Conservation (phyloP, 495 filamentous ascomycete species). For the Xylaria nigripes region DNA sequence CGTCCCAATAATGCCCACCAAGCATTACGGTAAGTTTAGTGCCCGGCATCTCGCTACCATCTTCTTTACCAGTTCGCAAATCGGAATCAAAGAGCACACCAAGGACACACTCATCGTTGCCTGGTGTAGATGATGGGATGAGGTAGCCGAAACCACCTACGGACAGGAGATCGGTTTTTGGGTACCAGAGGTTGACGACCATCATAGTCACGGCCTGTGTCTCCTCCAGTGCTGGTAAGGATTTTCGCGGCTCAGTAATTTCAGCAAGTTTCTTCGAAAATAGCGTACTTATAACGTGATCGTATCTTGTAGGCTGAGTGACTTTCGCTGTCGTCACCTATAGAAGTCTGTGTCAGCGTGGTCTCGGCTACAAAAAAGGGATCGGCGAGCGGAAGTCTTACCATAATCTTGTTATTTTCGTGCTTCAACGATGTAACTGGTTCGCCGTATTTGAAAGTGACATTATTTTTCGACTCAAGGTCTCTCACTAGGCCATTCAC, state of each 20-base stretch:
- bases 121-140: conserved; percentile 60
- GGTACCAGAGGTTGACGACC: conserved; percentile 85
- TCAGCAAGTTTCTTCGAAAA: conserved; percentile 41
- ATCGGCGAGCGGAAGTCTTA: conserved; percentile 2
- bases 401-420: conserved; percentile 11
- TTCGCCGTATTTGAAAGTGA: conserved; percentile 43
- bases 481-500: conserved; percentile 37
- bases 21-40: conserved; percentile 94
- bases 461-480: conserved; percentile 39
- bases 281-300: conserved; percentile 66
- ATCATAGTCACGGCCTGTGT: conserved; percentile 71
- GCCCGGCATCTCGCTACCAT: conserved; percentile 35
- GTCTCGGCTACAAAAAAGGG: not conserved
- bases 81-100: conserved; percentile 89
- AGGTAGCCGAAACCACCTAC: conserved; percentile 80
- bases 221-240: conserved; percentile 42
- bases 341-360: not conserved
- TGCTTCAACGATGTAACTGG: conserved; percentile 31
- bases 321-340: conserved; percentile 25
- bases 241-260: conserved; percentile 31
- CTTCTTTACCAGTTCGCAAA: conserved; percentile 27
- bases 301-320: conserved; percentile 30
- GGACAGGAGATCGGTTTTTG: conserved; percentile 52
- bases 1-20: conserved; percentile 88
- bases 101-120: conserved; percentile 78